Evolutionary conservation across 441 rosid genomes (phyloP), one percentile per base, ranked within the genome.

Genomic region (Adansonia gregorii): DNA sequence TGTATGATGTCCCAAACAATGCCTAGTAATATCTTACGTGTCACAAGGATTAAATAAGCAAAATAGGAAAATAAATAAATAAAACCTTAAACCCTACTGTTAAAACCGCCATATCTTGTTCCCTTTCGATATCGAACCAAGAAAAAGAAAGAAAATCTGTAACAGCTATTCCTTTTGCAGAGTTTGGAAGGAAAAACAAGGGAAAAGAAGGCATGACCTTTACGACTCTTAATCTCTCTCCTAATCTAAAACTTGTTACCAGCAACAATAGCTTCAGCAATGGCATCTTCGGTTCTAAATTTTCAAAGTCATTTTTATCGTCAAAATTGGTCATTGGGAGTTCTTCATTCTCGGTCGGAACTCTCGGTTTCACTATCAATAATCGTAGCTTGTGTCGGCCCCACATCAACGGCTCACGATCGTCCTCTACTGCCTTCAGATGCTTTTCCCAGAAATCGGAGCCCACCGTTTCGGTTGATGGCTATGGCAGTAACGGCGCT

Each of bases 371-470:
- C 68, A 55, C 80, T 24, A 17, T 24, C 73, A 22, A 68, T 68
- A 41, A 12, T 48, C 58, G 48, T 8, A 14, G 19, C 73, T 66
- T 27, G 51, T 46, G 1, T n/a, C 27, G 17, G 27, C 48, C 24
- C 11, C 72, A 48, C 52, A 0, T 64, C 49, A 17, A n/a, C 51
- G 27, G 70, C 24, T 68, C 73, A 22, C 56, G 12, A 0, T 48
- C 41, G 73, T 48, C 39, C 55, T 76, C 86, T 67, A 20, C 66
- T 67, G 27, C 56, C 15, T 55, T 81, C 72, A 82, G 64, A 0
- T 85, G 90, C 79, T 76, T 75, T 72, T 76, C 84, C 2, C 74
- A 67, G 76, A 78, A 52, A 46, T 75, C 83, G 54, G 78, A 85
- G 67, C 72, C 79, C 11, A 83, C 87, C 0, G 67, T 76, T 79